A percentile compares a stretch with the other conserved stretches of the same genome.
These are phyloP conservation scores for Aureobasidium leucospermi DNA, from an alignment of 2,329 filamentous ascomycete species.

Conservation along the genomic window DNA sequence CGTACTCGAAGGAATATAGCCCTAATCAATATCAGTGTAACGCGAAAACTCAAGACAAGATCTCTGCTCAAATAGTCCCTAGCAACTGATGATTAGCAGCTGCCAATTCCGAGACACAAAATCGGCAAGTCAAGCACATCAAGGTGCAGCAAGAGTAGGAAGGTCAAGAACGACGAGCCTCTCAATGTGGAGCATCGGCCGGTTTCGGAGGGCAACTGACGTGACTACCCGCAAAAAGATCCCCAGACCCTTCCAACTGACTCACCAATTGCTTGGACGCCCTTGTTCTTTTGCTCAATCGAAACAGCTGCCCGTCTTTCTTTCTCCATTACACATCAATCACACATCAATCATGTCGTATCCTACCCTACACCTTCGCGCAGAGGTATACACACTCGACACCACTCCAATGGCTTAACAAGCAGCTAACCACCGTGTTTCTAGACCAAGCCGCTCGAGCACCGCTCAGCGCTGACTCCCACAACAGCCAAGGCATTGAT, in stretches of 20 bases:
- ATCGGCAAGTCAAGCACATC: no score
- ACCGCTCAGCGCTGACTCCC: slow-evolving; percentile 32
- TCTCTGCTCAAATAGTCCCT: no score
- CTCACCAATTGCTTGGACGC: neutral
- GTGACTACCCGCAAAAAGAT: slow-evolving; percentile 1
- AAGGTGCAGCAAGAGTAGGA: no score
- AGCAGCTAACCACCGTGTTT: neutral
- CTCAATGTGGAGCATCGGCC: neutral
- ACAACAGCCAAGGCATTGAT: slow-evolving; percentile 34
- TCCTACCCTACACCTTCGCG: slow-evolving; percentile 18
- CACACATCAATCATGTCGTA: slow-evolving; percentile 14
- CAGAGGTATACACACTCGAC: slow-evolving; percentile 11
- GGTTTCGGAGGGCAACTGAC: neutral
- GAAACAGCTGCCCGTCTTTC: neutral
- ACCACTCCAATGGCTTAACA: neutral
- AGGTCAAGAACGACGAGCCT: no score
- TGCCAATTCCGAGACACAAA: no score
- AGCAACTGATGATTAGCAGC: no score
- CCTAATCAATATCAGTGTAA: no score
- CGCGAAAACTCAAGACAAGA: no score
- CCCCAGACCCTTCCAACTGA: neutral
- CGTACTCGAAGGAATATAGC: no score
- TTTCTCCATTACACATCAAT: neutral
- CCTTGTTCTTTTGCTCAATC: neutral
- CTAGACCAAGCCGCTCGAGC: slow-evolving; percentile 32